A percentile compares a stretch with the other conserved stretches of the same genome.
phyloP scores from a whole-genome alignment of 129 eudicot species.

The Silybum marianum region DNA sequence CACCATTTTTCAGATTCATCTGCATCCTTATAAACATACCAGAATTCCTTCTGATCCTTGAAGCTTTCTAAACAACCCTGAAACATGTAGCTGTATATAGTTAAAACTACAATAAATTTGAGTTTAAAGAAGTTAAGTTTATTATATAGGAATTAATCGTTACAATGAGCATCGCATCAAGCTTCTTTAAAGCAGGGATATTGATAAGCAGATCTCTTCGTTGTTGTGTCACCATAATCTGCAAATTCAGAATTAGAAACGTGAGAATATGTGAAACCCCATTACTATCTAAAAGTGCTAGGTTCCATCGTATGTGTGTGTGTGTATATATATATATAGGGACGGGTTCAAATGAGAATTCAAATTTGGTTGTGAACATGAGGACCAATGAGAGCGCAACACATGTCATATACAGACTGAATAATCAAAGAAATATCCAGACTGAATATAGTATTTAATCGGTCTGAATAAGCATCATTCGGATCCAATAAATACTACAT shows the following conservation, averaged over 20 bases:
- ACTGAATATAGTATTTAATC: too few relatives aligned
- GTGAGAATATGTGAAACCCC: neutral
- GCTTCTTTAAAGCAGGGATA: slow-evolving; percentile 82
- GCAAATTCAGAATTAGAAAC: slow-evolving; percentile 16
- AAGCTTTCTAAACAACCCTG: slow-evolving; percentile 78
- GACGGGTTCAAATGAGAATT: too few relatives aligned
- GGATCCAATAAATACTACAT: too few relatives aligned
- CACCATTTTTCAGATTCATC: slow-evolving; percentile 84
- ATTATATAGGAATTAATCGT: slow-evolving; percentile 9
- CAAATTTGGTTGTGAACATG: too few relatives aligned
- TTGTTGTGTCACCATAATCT: slow-evolving; percentile 88
- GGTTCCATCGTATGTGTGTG: too few relatives aligned
- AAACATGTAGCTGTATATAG: slow-evolving; percentile 12
- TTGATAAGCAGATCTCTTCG: slow-evolving; percentile 68
- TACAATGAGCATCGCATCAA: slow-evolving; percentile 83
- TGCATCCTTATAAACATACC: slow-evolving; percentile 69
- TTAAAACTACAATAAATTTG: neutral
- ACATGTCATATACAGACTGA: too few relatives aligned
- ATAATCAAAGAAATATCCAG: too few relatives aligned
- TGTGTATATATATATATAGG: too few relatives aligned
- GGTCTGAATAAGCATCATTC: too few relatives aligned
- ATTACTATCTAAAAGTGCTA: neutral
- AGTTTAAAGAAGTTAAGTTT: neutral
- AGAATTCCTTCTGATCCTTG: slow-evolving; percentile 51
- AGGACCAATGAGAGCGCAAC: too few relatives aligned